These are phyloP conservation scores for Schizonepeta tenuifolia DNA, from an alignment of 257 asterid genomes.

Conservation along the genomic window DNA sequence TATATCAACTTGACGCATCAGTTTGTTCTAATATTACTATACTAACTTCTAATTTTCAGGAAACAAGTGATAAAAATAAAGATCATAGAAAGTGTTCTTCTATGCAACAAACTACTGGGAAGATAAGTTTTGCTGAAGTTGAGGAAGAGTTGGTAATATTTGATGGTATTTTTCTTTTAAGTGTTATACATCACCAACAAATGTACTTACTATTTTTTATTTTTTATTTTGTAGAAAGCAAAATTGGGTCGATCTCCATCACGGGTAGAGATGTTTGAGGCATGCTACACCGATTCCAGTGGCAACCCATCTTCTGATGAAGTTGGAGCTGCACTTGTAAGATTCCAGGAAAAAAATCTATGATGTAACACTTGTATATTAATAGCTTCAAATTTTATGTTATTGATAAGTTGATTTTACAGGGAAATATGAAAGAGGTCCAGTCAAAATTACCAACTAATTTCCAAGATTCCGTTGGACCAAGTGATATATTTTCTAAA, in stretches of 20 bases:
- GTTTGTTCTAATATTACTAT: neutral
- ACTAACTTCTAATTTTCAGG: neutral
- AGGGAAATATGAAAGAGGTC: neutral
- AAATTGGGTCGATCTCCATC: conserved; percentile 11
- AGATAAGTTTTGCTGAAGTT: neutral
- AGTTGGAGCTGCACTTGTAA: neutral
- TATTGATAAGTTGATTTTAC: neutral
- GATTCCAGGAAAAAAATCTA: too few species aligned
- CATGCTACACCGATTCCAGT: neutral
- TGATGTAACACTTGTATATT: too few species aligned
- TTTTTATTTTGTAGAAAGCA: conserved; percentile 3
- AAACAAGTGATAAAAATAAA: neutral
- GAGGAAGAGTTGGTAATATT: neutral
- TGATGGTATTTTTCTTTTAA: neutral
- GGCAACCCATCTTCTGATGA: conserved; percentile 1
- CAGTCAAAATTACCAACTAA: neutral
- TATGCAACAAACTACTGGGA: neutral
- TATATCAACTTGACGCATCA: neutral
- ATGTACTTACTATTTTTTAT: neutral
- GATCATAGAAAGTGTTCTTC: neutral
- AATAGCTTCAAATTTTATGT: too few species aligned
- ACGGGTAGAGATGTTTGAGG: conserved; percentile 12
- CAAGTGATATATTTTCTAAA: neutral
- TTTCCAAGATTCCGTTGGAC: neutral
- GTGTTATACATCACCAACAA: neutral